Evolutionary conservation across 305 asterid species (phyloP), one percentile per base, ranked within the genome.

Genomic region (Fraxinus latifolia): DNA sequence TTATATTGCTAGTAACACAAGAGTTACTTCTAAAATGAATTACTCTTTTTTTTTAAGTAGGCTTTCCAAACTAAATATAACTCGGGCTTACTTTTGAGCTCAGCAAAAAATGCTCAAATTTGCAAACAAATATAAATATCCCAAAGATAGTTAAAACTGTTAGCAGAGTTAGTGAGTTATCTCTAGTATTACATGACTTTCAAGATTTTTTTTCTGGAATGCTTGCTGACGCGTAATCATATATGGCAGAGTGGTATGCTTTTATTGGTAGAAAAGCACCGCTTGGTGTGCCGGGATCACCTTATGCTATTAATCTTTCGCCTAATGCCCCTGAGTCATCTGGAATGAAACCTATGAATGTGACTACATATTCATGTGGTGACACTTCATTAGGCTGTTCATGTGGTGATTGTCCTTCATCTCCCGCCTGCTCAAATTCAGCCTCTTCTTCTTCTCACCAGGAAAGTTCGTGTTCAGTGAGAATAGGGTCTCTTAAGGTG

Each of bases 311-410:
- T 81, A 91, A 93, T 84, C 91, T 96, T 84, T 85, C 84, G 85
- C 88, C 99, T 11, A 81, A 42, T 80, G 93, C 93, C 74, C 95
- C 96, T 0, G 91, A 88, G 79, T 90, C 93, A 53, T 85, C 95
- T 32, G 98, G 98, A 84, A 91, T 96, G 97, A 88, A 65, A 78
- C 93, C 98, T 34, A 94, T 96, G 99, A 96, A 96, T 39, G 95
- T 86, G 72, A 87, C 98, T 58, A 85, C 91, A 32, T 96, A 90
- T 91, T 90, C 98, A 76, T 96, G 99, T 47, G 92, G 97, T 47
- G 99, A 96, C 87, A 89, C 97, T 68, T 90, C 98, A 5, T 88
- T 96, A 82, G 98, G 99, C 84, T 96, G 99, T 89, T 96, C 99
- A 19, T 96, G 99, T 81, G 99, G 99, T 80, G 99, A 96, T 86